These are phyloP conservation scores for Lagenidium sp. DNA, from an alignment of 352 stramenopile genomes.

Conservation along the genomic window DNA sequence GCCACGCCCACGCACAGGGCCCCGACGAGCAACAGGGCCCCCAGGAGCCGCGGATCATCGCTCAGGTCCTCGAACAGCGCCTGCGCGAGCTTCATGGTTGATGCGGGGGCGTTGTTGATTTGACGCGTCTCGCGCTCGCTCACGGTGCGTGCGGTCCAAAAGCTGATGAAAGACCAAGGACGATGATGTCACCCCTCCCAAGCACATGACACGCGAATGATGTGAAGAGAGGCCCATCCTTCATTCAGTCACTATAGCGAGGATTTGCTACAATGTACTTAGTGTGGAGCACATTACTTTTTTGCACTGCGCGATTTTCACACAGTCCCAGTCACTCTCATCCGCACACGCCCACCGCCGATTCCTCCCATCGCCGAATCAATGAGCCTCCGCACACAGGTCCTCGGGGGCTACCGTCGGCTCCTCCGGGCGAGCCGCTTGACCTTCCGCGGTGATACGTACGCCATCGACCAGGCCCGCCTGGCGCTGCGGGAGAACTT, in stretches of 20 bases:
- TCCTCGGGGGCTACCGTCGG: slow-evolving; percentile 69
- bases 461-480: slow-evolving; percentile 49
- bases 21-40: slow-evolving; percentile 36
- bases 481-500: slow-evolving; percentile 65
- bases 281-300: slow-evolving; percentile 1
- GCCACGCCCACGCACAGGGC: slow-evolving; percentile 32
- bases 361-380: too few relatives aligned
- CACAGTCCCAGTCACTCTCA: too few relatives aligned
- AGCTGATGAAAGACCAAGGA: too few relatives aligned
- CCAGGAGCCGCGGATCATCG: slow-evolving; percentile 34
- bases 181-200: slow-evolving; percentile 12
- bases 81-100: too few relatives aligned
- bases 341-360: too few relatives aligned
- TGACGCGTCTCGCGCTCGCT: too few relatives aligned
- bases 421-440: slow-evolving; percentile 62
- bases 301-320: background rate
- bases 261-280: background rate
- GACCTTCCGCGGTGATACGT: slow-evolving; percentile 65
- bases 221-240: too few relatives aligned
- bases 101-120: too few relatives aligned
- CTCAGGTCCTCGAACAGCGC: slow-evolving; percentile 1
- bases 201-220: background rate
- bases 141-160: too few relatives aligned
- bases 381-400: slow-evolving; percentile 49
- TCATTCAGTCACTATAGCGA: slow-evolving; percentile 2